phyloP scores from a whole-genome alignment of 495 filamentous ascomycete genomes.

The Viridothelium virens region DNA sequence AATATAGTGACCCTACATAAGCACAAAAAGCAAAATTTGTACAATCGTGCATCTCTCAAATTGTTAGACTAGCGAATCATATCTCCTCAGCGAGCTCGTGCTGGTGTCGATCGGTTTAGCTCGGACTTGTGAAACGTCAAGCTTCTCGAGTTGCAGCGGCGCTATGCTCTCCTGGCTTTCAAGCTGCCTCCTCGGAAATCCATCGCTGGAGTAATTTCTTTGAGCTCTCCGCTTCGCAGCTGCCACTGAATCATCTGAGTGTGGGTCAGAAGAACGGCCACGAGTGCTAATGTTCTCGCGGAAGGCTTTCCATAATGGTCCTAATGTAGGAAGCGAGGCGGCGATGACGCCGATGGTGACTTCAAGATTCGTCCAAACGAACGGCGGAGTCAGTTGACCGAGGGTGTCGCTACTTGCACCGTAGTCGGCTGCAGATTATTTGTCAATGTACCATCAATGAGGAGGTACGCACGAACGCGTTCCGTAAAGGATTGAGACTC shows the following conservation, averaged over 20 bases:
- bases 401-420: slow-evolving; percentile 2
- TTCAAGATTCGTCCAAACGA: slow-evolving; percentile 9
- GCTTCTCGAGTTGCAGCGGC: too few species aligned
- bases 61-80: too few species aligned
- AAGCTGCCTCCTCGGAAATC: background rate
- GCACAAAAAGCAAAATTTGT: too few species aligned
- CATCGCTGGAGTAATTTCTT: background rate
- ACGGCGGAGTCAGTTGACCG: background rate
- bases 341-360: slow-evolving; percentile 3
- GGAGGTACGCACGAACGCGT: background rate
- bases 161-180: background rate
- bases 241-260: background rate
- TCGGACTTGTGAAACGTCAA: too few species aligned
- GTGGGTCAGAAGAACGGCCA: background rate
- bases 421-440: background rate
- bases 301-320: background rate
- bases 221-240: background rate
- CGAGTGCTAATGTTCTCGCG: background rate
- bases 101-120: too few species aligned
- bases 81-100: too few species aligned
- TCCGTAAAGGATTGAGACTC: background rate
- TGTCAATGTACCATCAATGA: background rate
- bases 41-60: too few species aligned
- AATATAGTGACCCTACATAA: too few species aligned
- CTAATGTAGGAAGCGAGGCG: background rate